Evolutionary conservation across 306 rosid genomes (phyloP).

Genomic region (Prosopis cineraria): DNA sequence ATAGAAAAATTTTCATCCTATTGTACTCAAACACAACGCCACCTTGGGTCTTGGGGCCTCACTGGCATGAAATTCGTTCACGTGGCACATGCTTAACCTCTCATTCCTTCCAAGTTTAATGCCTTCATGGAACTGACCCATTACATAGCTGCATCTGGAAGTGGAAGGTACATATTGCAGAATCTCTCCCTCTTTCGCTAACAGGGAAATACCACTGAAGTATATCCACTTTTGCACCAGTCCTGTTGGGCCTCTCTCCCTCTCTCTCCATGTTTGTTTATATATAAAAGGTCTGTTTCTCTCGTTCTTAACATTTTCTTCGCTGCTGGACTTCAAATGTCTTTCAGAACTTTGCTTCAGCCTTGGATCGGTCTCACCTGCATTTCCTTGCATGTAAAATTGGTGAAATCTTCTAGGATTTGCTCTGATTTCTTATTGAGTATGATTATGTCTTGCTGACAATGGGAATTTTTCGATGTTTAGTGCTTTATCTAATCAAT

Average conservation of each 20-base stretch:
- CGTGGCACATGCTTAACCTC: slow-evolving; percentile 70
- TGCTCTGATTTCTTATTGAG: background rate
- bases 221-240: background rate
- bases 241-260: background rate
- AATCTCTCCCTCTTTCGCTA: slow-evolving; percentile 28
- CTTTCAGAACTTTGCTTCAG: slow-evolving; percentile 11
- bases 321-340: slow-evolving; percentile 2
- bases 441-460: slow-evolving; percentile 16
- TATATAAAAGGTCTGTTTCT: slow-evolving; percentile 39
- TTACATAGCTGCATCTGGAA: slow-evolving; percentile 30
- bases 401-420: background rate
- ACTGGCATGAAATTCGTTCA: slow-evolving; percentile 40
- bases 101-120: slow-evolving; percentile 16
- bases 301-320: slow-evolving; percentile 18
- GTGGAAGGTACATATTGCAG: slow-evolving; percentile 16
- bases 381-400: background rate
- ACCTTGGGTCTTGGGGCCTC: background rate
- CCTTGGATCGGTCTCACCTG: background rate
- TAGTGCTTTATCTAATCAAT: background rate
- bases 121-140: slow-evolving; percentile 34
- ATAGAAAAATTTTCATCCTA: background rate
- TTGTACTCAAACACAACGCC: background rate
- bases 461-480: background rate
- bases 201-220: background rate
- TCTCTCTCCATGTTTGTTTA: no score